Evolutionary conservation across 2,329 filamentous ascomycete species (phyloP).

Genomic region (Calonectria crousiana): DNA sequence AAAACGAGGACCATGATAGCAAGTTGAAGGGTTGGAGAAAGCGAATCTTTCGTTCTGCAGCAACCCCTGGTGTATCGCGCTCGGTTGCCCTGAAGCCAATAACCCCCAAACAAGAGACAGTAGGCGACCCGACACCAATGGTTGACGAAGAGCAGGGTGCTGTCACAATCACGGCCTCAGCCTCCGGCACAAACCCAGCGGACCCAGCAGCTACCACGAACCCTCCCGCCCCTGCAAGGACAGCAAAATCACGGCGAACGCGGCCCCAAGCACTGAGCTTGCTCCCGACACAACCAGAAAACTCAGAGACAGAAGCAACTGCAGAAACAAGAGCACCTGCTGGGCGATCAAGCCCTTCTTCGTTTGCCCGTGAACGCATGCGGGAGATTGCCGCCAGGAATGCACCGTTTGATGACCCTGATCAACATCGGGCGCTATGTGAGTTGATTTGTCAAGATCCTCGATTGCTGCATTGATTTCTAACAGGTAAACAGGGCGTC

Average conservation of each 20-base stretch:
- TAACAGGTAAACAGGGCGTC: conserved; percentile 53
- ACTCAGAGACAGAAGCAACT: conserved; percentile 45
- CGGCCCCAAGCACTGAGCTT: conserved; percentile 47
- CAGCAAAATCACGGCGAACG: conserved; percentile 41
- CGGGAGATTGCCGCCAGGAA: conserved; percentile 57
- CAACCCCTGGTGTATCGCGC: conserved; percentile 37
- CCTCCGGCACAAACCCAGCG: conserved; percentile 24
- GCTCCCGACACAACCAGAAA: conserved; percentile 54
- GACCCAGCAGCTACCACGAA: conserved; percentile 27
- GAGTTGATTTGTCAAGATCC: conserved; percentile 37
- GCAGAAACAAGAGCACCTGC: conserved; percentile 39
- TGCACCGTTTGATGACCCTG: conserved; percentile 58
- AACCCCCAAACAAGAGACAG: conserved; percentile 30
- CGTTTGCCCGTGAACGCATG: conserved; percentile 58
- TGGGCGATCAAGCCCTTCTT: conserved; percentile 57
- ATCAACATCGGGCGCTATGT: conserved; percentile 55
- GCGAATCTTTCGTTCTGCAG: conserved; percentile 48
- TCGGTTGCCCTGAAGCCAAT: conserved; percentile 41
- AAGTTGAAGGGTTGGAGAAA: conserved; percentile 53
- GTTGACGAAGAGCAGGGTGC: conserved; percentile 12
- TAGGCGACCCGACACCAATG: conserved; percentile 19
- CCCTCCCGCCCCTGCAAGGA: conserved; percentile 33
- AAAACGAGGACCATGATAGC: conserved; percentile 48
- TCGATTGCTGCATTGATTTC: neutral
- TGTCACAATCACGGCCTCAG: conserved; percentile 9